phyloP scores from a whole-genome alignment of 2,329 filamentous ascomycete genomes.

The Samsoniella hepiali region DNA sequence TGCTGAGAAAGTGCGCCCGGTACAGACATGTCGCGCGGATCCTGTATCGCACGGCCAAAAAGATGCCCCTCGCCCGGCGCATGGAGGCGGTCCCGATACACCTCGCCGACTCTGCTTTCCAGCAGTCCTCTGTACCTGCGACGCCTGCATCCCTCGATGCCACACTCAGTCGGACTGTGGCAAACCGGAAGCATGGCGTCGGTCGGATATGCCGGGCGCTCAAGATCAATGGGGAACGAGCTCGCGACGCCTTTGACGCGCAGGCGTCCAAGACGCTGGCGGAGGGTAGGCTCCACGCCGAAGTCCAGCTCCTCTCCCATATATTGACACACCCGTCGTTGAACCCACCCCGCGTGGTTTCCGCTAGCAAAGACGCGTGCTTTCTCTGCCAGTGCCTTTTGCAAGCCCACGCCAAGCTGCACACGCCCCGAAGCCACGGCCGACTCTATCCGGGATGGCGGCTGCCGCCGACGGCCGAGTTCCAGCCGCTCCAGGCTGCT shows the following conservation, averaged over 20 bases:
- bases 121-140: not conserved
- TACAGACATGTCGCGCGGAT: not conserved
- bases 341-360: not conserved
- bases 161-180: not conserved
- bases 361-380: conserved; percentile 11
- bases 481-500: not conserved
- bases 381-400: conserved; percentile 8
- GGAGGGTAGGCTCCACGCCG: conserved; percentile 11
- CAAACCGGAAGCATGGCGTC: not conserved
- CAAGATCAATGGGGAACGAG: not conserved
- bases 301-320: not conserved
- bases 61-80: not conserved
- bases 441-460: conserved; percentile 11
- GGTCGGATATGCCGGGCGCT: not conserved
- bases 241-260: not conserved
- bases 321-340: not conserved
- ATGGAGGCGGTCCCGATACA: not conserved
- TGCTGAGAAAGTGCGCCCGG: not conserved
- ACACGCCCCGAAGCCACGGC: conserved; percentile 12
- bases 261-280: not conserved
- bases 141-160: not conserved
- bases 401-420: not conserved
- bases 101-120: not conserved
- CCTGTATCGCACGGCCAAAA: conserved; percentile 9
- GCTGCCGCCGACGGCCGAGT: conserved; percentile 1